Evolutionary conservation across 768 basidiomycete species (phyloP).

Genomic region (Tylopilus cervinicoccineus): DNA sequence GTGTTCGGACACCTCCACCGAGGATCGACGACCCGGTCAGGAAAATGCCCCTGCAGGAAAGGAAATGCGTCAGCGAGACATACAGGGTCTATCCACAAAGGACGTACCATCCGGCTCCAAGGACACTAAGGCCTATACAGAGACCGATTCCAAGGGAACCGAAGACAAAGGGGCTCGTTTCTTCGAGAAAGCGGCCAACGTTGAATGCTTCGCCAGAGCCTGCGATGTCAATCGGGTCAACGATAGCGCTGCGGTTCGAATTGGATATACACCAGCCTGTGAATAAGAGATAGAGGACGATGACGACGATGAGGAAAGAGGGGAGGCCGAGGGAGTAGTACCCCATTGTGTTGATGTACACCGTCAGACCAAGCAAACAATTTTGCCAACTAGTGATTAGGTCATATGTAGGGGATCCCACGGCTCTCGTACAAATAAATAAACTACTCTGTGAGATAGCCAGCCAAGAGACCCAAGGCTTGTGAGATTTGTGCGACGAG

Average conservation of each 20-base stretch:
- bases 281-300: conserved; percentile 86
- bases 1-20: conserved; percentile 91
- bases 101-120: conserved; percentile 92
- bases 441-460: too few relatives aligned
- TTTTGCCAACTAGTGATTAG: too few relatives aligned
- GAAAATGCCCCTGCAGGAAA: conserved; percentile 83
- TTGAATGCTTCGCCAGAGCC: conserved; percentile 92
- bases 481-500: too few relatives aligned
- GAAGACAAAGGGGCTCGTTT: conserved; percentile 93
- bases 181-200: conserved; percentile 89
- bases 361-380: neutral
- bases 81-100: neutral
- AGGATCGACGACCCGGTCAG: conserved; percentile 95
- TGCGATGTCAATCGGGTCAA: conserved; percentile 25
- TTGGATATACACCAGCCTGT: conserved; percentile 54
- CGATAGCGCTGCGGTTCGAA: neutral
- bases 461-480: too few relatives aligned
- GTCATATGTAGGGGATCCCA: too few relatives aligned
- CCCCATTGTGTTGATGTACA: conserved; percentile 18
- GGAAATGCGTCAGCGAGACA: neutral
- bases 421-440: too few relatives aligned
- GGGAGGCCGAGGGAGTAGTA: conserved; percentile 73
- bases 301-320: conserved; percentile 53
- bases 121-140: conserved; percentile 88
- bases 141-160: conserved; percentile 87